phyloP scores from a whole-genome alignment of 768 basidiomycete genomes.

The Tricholoma flavovirens region DNA sequence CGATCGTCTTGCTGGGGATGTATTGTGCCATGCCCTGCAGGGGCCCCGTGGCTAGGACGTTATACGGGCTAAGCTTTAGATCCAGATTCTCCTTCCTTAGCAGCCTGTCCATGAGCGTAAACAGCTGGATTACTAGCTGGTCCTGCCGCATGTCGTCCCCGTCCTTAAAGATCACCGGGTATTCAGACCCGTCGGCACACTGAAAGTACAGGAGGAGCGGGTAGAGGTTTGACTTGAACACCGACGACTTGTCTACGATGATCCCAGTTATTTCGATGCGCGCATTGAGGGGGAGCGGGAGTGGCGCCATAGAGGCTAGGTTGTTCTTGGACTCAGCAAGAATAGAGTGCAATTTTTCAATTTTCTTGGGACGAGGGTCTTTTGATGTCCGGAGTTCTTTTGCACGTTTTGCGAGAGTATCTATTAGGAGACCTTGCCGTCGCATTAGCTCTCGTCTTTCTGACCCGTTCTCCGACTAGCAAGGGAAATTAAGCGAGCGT shows the following conservation, averaged over 20 bases:
- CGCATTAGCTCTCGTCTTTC: slow-evolving; percentile 84
- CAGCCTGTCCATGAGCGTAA: slow-evolving; percentile 95
- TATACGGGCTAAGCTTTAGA: slow-evolving; percentile 84
- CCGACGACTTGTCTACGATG: slow-evolving; percentile 84
- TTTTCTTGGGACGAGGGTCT: slow-evolving; percentile 94
- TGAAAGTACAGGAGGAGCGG: slow-evolving; percentile 90
- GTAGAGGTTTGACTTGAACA: slow-evolving; percentile 96
- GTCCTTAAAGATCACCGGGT: slow-evolving; percentile 96
- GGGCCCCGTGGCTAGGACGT: slow-evolving; percentile 88
- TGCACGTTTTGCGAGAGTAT: slow-evolving; percentile 79
- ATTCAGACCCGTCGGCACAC: slow-evolving; percentile 77
- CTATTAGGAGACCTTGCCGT: slow-evolving; percentile 88
- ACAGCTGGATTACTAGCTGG: slow-evolving; percentile 96
- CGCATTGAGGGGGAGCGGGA: slow-evolving; percentile 92
- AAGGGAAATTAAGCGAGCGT: background rate
- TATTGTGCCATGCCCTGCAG: slow-evolving; percentile 96
- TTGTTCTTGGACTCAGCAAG: slow-evolving; percentile 83
- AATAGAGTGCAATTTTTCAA: slow-evolving; percentile 85
- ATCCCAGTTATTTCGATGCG: slow-evolving; percentile 79
- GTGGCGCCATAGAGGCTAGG: slow-evolving; percentile 68
- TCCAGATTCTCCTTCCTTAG: slow-evolving; percentile 94
- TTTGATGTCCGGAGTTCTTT: slow-evolving; percentile 85
- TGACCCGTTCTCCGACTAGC: slow-evolving; percentile 64
- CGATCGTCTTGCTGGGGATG: slow-evolving; percentile 92
- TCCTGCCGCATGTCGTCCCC: slow-evolving; percentile 99